These are phyloP conservation scores for Amanita brunnescens DNA, from an alignment of 768 basidiomycete species.

Conservation along the genomic window DNA sequence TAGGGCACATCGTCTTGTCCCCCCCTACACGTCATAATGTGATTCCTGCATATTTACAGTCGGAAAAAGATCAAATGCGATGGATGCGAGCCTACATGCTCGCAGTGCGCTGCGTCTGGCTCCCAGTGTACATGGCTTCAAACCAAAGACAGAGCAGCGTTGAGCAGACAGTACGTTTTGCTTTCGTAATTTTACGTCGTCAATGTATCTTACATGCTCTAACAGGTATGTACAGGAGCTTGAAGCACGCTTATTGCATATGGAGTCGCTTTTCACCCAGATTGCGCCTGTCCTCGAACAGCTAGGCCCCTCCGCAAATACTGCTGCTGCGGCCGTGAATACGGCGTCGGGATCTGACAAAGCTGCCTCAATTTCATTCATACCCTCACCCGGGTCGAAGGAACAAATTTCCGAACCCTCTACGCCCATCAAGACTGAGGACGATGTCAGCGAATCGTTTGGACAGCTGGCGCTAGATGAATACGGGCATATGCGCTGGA, in stretches of 20 bases:
- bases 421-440: constrained; percentile 48
- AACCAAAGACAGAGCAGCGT: constrained; percentile 83
- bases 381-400: constrained; percentile 28
- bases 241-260: constrained; percentile 77
- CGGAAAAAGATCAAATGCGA: constrained; percentile 94
- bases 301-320: constrained; percentile 46
- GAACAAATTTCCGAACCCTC: constrained; percentile 27
- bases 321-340: constrained; percentile 23
- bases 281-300: constrained; percentile 74
- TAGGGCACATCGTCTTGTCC: constrained; percentile 11
- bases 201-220: constrained; percentile 7
- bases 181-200: constrained; percentile 1
- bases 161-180: constrained; percentile 75
- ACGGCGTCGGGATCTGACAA: constrained; percentile 29
- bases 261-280: constrained; percentile 82
- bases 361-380: constrained; percentile 26
- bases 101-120: constrained; percentile 67
- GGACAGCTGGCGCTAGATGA: constrained; percentile 86
- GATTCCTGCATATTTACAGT: constrained; percentile 27
- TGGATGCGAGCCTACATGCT: constrained; percentile 79
- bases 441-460: constrained; percentile 78
- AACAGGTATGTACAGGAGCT: constrained; percentile 85
- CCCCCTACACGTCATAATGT: constrained; percentile 5
- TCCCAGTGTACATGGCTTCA: constrained; percentile 85
- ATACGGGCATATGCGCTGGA: constrained; percentile 87